Base-by-base conservation (phyloP, 129 eudicot genomes). In the Chrysanthemum makinoi region DNA sequence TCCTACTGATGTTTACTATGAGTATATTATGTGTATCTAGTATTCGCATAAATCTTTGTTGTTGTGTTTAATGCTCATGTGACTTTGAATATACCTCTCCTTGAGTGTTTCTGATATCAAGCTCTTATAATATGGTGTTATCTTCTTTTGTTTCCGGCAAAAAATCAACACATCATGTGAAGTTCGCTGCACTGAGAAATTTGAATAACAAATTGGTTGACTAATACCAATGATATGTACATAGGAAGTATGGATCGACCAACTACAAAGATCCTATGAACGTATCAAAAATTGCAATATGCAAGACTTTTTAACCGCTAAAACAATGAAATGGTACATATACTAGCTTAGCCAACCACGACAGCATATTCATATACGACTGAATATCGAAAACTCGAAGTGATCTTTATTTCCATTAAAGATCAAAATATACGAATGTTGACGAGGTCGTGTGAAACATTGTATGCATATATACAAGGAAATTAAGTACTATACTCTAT, bases 1-100 rank as follows among this genome's bases (percentile, higher is more conserved):
- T 66, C 82, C 35, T 70, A 62, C 52, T 77, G 58, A 70, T 64
- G 24, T 76, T 22, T 30, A 33, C 6, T 49, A 19, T 35, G 70
- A 8, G 19, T 50, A 59, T 76, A 74, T 76, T 68, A 50, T 28
- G 9, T 76, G 5, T 75, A 75, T 30, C 52, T 16, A 33, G 74
- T 22, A 17, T 63, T 73, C 16, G 2, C 4, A 33, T 53, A 63
- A 60, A 52, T 69, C 19, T 39, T 50, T 62, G 11, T 35, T 61
- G 63, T 39, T 69, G 48, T 50, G 59, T 77, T 77, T 52, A 69
- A 28, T 56, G 14, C 47, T 75, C 50, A 10, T 58, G 39, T 55
- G 49, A 72, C 44, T 19, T 44, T 47, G 49, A 44, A 14, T 72
- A 72, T 59, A 20, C 28, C 33, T 56, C 47, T 54, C 66, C 24